Evolutionary conservation across 768 basidiomycete species (phyloP).

Genomic region (Termitomyces titanicus): DNA sequence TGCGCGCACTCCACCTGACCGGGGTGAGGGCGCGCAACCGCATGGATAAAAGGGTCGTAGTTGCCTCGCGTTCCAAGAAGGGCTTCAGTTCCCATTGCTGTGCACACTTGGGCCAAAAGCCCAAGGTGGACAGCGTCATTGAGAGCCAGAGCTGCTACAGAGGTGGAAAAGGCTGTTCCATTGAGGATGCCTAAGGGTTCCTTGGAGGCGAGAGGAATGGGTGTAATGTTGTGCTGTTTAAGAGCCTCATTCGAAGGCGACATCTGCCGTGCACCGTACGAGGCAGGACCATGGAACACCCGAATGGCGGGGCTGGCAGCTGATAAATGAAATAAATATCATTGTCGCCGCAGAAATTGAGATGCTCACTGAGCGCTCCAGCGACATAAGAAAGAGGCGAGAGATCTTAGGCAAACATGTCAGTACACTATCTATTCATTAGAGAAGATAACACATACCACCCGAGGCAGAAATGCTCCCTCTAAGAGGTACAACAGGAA

Average conservation of each 20-base stretch:
- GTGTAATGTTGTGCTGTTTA: slow-evolving; percentile 48
- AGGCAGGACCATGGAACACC: slow-evolving; percentile 51
- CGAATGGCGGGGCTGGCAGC: slow-evolving; percentile 24
- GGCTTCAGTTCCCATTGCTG: slow-evolving; percentile 79
- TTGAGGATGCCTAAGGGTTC: slow-evolving; percentile 71
- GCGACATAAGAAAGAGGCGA: slow-evolving; percentile 62
- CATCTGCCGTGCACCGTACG: slow-evolving; percentile 47
- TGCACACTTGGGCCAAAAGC: slow-evolving; percentile 65
- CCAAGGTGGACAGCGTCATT: slow-evolving; percentile 65
- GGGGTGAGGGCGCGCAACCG: slow-evolving; percentile 69
- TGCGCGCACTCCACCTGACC: slow-evolving; percentile 75
- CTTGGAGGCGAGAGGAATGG: slow-evolving; percentile 59
- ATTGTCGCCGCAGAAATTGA: neutral
- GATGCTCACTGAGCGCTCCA: slow-evolving; percentile 48
- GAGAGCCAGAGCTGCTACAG: slow-evolving; percentile 67
- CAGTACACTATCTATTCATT: slow-evolving; percentile 1
- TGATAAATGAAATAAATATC: slow-evolving; percentile 1
- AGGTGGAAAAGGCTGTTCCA: slow-evolving; percentile 74
- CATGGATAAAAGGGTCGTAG: slow-evolving; percentile 71
- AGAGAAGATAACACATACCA: slow-evolving; percentile 34
- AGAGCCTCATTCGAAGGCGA: slow-evolving; percentile 50
- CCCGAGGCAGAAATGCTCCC: slow-evolving; percentile 79
- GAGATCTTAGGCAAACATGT: slow-evolving; percentile 28
- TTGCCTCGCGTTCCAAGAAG: slow-evolving; percentile 62
- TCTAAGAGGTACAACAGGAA: slow-evolving; percentile 74